Evolutionary conservation across 768 basidiomycete genomes (phyloP).

Genomic region (Pluteus cervinus): DNA sequence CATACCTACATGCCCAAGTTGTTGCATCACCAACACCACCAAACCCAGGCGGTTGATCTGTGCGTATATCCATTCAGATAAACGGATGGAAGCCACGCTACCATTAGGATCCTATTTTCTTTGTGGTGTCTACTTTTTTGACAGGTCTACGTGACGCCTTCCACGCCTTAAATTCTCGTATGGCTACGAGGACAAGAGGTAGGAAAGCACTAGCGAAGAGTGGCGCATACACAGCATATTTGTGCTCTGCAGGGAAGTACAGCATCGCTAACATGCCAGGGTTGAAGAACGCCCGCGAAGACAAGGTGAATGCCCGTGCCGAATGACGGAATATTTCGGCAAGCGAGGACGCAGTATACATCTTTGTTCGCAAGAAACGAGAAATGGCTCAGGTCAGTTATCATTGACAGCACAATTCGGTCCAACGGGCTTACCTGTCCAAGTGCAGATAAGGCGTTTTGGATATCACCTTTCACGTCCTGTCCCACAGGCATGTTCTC

Average conservation of each 20-base stretch:
- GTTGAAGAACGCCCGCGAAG: conserved; percentile 91
- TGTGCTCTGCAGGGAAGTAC: conserved; percentile 98
- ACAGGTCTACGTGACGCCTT: no score
- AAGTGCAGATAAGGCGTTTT: conserved; percentile 63
- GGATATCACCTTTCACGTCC: conserved; percentile 69
- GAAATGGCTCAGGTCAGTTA: conserved; percentile 2
- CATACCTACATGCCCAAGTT: no score
- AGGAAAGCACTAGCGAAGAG: conserved; percentile 88
- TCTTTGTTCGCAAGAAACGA: conserved; percentile 28
- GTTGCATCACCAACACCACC: no score
- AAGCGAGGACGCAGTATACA: conserved; percentile 36
- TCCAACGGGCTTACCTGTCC: conserved; percentile 56
- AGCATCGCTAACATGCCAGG: conserved; percentile 93
- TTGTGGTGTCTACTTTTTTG: no score
- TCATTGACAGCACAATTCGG: conserved; percentile 2
- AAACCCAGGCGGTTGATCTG: no score
- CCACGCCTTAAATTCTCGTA: conserved; percentile 73
- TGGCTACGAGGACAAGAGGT: conserved; percentile 68
- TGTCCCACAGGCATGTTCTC: conserved; percentile 88
- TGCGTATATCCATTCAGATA: no score
- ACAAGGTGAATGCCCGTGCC: conserved; percentile 51
- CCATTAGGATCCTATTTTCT: no score
- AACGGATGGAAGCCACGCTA: no score
- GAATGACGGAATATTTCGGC: conserved; percentile 50
- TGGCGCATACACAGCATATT: conserved; percentile 94